Base-by-base conservation (phyloP, 2,329 filamentous ascomycete species). In the Monosporascus sp. region DNA sequence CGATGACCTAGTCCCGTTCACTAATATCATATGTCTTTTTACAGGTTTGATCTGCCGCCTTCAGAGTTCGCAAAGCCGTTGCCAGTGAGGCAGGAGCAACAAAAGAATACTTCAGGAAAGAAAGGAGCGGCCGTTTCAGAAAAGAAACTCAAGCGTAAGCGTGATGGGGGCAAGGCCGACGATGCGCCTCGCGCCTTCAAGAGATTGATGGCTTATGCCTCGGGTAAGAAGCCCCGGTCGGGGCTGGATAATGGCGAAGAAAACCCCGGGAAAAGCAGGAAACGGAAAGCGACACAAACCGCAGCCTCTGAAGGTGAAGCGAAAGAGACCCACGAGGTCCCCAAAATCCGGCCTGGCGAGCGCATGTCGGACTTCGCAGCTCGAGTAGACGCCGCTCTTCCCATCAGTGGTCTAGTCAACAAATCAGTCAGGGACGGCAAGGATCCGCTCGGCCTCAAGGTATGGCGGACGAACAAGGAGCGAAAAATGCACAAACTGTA, bases 141-240 rank as follows among this genome's bases (percentile, higher is more conserved):
- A 64, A 82, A 74, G 63, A 77, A 70, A 67, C 57, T 64, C 49
- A 78, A 79, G 61, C 74, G 73, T 72, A 85, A 78, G 72, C 68
- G 72, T 55, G 69, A 68, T 37, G 64, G 58, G 45, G 63, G 69
- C 49, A 70, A 68, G 31, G 76, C 80, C 40, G 86, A 96, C 68
- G 94, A 97, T 72, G 92, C 89, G 1, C 94, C 94, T 0, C 88
- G 90, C 60, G 90, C 88, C 1, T 99, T 99, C 71, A 83, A 84
- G 57, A 85, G 91, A 14, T 74, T 97, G 57, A 94, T 97, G 88
- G 84, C 88, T 37, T 82, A 85, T 60, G 81, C 86, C 41, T 71
- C 76, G 17, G 78, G 82, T n/a, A 85, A 84, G 65, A 81, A 78
- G 55, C 70, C 79, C 9, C 78, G 79, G 5, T 81, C 79, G 9